A percentile compares a stretch with the other conserved stretches of the same genome.
Evolutionary conservation across 75 land plant species (phyloP).

Genomic region (Pseudotsuga menziesii): DNA sequence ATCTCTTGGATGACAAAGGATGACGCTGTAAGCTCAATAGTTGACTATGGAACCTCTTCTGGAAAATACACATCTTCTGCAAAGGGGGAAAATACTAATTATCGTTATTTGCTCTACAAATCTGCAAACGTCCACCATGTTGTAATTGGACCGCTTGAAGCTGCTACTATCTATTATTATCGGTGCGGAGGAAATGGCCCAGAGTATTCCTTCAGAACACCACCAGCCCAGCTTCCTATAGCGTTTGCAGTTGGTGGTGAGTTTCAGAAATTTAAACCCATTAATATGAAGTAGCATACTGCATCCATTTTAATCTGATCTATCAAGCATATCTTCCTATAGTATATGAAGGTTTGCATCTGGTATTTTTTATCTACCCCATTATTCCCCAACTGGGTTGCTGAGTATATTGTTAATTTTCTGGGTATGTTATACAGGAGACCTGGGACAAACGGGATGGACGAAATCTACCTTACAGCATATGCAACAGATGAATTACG

Average conservation of each 20-base stretch:
- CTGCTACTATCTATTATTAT: conserved; percentile 60
- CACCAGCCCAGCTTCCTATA: conserved; percentile 65
- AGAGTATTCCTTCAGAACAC: conserved; percentile 73
- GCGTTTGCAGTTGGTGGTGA: conserved; percentile 80
- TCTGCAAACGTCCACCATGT: conserved; percentile 79
- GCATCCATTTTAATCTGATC: too few relatives aligned
- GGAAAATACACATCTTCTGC: conserved; percentile 36
- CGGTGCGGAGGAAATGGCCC: conserved; percentile 57
- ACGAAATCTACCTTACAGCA: conserved; percentile 71
- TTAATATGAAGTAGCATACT: too few relatives aligned
- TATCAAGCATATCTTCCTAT: too few relatives aligned
- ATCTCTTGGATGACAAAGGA: conserved; percentile 69
- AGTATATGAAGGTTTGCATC: too few relatives aligned
- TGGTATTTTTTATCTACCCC: too few relatives aligned
- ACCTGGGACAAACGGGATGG: conserved; percentile 87
- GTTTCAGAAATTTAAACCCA: background rate
- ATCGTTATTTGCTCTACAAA: conserved; percentile 53
- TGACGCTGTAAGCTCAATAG: conserved; percentile 37
- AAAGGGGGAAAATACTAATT: conserved; percentile 54
- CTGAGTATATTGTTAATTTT: background rate
- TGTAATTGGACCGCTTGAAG: conserved; percentile 67
- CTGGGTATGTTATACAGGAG: conserved; percentile 16
- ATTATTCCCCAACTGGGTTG: too few relatives aligned
- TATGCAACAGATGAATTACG: conserved; percentile 53
- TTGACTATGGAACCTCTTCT: conserved; percentile 69